A percentile compares a stretch with the other conserved stretches of the same genome.
These are phyloP conservation scores for Trichosporon ovoides DNA, from an alignment of 1,284 basidiomycete genomes.

Conservation along the genomic window DNA sequence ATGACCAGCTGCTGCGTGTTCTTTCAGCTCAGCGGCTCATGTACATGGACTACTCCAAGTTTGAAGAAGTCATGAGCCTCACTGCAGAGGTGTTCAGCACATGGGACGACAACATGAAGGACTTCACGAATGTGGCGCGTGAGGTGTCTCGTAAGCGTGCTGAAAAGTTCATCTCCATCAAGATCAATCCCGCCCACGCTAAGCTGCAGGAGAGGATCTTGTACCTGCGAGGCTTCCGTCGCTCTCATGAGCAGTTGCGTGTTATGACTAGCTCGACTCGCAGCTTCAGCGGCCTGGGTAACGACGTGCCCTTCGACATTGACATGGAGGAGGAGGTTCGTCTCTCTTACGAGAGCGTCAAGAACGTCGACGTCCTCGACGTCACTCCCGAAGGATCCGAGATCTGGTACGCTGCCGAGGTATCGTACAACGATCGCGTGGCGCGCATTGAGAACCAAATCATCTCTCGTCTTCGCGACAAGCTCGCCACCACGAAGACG, in stretches of 20 bases:
- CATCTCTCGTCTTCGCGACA: conserved; percentile 84
- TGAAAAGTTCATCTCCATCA: conserved; percentile 97
- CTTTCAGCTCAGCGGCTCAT: conserved; percentile 83
- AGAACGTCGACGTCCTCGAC: conserved; percentile 93
- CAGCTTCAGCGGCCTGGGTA: conserved; percentile 71
- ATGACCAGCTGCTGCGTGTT: conserved; percentile 86
- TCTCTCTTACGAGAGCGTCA: conserved; percentile 89
- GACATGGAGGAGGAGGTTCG: conserved; percentile 95
- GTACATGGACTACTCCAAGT: conserved; percentile 89
- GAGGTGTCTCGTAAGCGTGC: conserved; percentile 86
- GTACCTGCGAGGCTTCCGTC: conserved; percentile 87
- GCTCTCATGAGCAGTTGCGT: conserved; percentile 94
- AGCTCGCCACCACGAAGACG: conserved; percentile 90
- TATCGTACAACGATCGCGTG: conserved; percentile 95
- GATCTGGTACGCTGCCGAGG: conserved; percentile 95
- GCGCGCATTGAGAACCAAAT: conserved; percentile 98
- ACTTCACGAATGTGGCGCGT: conserved; percentile 94
- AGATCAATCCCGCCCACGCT: conserved; percentile 82
- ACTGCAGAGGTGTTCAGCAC: conserved; percentile 79
- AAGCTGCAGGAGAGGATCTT: conserved; percentile 83
- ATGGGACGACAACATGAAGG: conserved; percentile 97
- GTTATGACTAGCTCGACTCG: conserved; percentile 96
- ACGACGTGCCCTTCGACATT: conserved; percentile 61
- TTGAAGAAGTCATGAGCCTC: conserved; percentile 74
- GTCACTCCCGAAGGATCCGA: conserved; percentile 93